Base-by-base conservation (phyloP, 805 yeast genomes). In the Ogataea parapolymorpha region DNA sequence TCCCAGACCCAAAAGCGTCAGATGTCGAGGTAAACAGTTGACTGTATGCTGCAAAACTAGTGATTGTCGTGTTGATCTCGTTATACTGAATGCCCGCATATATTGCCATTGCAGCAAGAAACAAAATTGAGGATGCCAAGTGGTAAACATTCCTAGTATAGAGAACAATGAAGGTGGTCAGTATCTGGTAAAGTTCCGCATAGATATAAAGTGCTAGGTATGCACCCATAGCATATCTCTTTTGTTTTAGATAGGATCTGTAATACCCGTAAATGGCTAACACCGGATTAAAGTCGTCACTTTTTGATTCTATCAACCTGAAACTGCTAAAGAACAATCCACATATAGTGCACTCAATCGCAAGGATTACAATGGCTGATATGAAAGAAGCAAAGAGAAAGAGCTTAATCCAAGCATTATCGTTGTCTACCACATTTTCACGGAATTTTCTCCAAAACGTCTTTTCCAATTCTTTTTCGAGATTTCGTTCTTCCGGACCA, bases 41-140 rank as follows among this genome's bases (percentile, higher is more conserved):
- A 15, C 32, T 37, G 30, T 49, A 49, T 7, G 43, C 22, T 6
- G 31, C 26, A 13, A 49, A 39, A 33, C 42, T 40, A 6, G 49
- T 41, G n/a, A 69, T 53, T 4, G 57, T 45, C 4, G 45, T 36
- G 4, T 50, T 41, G 26, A 70, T 49, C 54, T 70, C 75, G 31
- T 55, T 45, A 43, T 59, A 68, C 45, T 71, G 74, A 29, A 70
- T 62, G 4, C 75, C 75, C 1, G 73, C 63, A 48, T 70, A 71
- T 5, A 70, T 52, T 39, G 68, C 58, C 74, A 71, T 68, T 28
- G 67, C 65, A 5, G 58, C 60, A 41, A 70, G 63, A 43, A 70
- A 71, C 10, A 56, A 17, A 35, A 47, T 39, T 3, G 69, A 58
- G 44, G 64, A 56, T 6, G 56, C 40, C 14, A 70, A 46, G n/a